Percentiles rank a stretch among this genome's conserved stretches.
These are phyloP conservation scores for Aulographum hederae DNA, from an alignment of 2,329 filamentous ascomycete species.

Conservation along the genomic window DNA sequence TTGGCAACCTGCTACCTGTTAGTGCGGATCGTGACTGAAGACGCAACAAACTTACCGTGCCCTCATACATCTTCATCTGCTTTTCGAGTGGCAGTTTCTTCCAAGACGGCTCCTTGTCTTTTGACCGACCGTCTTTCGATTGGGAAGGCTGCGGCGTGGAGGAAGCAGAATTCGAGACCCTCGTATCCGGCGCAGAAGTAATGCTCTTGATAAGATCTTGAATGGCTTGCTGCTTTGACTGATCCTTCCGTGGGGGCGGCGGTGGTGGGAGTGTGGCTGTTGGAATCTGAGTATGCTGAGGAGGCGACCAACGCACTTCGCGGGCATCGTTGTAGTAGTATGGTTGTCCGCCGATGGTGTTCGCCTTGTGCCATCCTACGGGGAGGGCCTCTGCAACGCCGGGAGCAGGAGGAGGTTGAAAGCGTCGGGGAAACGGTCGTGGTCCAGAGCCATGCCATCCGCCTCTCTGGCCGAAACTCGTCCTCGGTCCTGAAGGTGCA, in stretches of 20 bases:
- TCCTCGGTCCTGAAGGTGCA: constrained; percentile 32
- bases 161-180: background rate
- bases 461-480: constrained; percentile 40
- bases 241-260: constrained; percentile 40
- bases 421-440: no score
- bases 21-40: no score
- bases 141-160: constrained; percentile 31
- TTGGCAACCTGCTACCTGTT: no score
- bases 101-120: constrained; percentile 51
- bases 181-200: no score
- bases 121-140: constrained; percentile 30
- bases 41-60: constrained; percentile 47
- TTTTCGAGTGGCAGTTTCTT: constrained; percentile 55
- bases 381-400: no score
- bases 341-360: no score
- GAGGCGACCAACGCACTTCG: no score
- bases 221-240: constrained; percentile 56
- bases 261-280: constrained; percentile 35
- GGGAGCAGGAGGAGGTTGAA: no score
- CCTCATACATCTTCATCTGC: constrained; percentile 88
- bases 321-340: no score
- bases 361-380: no score
- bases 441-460: no score
- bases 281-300: no score
- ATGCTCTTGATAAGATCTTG: constrained; percentile 63